Evolutionary conservation across 1,139 yeast genomes (phyloP).

Genomic region (Suhomyces ambrosiae): DNA sequence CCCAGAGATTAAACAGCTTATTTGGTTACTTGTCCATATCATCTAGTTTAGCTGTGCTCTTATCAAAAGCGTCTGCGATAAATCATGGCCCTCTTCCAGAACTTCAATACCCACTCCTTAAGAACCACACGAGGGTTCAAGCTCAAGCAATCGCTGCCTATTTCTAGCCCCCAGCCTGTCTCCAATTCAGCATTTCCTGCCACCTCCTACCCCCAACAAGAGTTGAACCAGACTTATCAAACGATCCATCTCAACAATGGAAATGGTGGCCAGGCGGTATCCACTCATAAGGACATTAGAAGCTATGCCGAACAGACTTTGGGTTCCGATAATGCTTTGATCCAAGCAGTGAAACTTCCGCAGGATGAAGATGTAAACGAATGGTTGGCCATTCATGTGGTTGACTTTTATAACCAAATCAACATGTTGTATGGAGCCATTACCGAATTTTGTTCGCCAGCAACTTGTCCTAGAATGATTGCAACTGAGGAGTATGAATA

Average conservation of each 20-base stretch:
- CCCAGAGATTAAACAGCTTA: no score
- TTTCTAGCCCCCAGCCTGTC: slow-evolving; percentile 44
- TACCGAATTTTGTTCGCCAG: slow-evolving; percentile 93
- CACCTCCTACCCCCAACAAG: slow-evolving; percentile 32
- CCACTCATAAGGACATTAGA: slow-evolving; percentile 71
- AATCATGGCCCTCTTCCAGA: slow-evolving; percentile 55
- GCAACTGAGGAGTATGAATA: slow-evolving; percentile 97
- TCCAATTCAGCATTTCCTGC: slow-evolving; percentile 38
- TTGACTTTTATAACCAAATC: slow-evolving; percentile 89
- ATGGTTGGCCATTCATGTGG: slow-evolving; percentile 95
- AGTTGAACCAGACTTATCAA: slow-evolving; percentile 27
- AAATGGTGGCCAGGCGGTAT: slow-evolving; percentile 41
- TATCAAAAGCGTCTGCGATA: no score
- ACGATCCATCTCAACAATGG: slow-evolving; percentile 17
- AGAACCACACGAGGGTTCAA: slow-evolving; percentile 58
- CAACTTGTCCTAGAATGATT: slow-evolving; percentile 91
- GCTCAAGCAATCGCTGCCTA: slow-evolving; percentile 44
- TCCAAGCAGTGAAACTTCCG: slow-evolving; percentile 92
- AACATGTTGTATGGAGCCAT: slow-evolving; percentile 96
- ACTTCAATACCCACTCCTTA: slow-evolving; percentile 57
- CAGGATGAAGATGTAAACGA: slow-evolving; percentile 90
- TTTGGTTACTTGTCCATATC: no score
- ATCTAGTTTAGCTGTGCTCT: no score
- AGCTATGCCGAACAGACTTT: slow-evolving; percentile 91
- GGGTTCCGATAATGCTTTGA: slow-evolving; percentile 87